Conservation (phyloP, 176 grass and related monocot genomes). For the Ensete ventricosum region DNA sequence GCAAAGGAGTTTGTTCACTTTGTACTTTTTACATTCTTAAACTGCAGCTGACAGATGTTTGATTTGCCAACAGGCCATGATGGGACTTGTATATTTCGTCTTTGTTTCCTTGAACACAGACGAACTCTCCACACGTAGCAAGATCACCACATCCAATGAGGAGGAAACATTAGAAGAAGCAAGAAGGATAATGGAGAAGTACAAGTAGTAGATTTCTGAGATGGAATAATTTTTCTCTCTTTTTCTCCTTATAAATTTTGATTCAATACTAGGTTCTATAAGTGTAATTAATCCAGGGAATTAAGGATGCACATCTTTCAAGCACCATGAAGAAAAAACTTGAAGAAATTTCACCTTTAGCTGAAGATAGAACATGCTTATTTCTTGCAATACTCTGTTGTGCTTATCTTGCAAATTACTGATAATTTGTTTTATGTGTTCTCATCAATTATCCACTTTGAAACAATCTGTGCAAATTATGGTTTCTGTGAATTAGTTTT, state of each 20-base stretch:
- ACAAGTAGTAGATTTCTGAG: constrained; percentile 36
- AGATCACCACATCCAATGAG: constrained; percentile 22
- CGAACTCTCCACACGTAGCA: constrained; percentile 33
- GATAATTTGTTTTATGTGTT: too few relatives aligned
- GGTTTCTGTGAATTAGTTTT: too few relatives aligned
- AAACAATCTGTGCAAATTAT: too few relatives aligned
- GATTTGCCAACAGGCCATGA: constrained; percentile 47
- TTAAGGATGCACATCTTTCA: background rate
- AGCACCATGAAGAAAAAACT: background rate
- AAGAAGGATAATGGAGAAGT: constrained; percentile 94
- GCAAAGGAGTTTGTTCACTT: background rate
- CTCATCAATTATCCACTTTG: too few relatives aligned
- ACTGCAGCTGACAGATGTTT: background rate
- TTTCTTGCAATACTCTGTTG: background rate
- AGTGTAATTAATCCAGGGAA: background rate
- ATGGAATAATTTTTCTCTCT: background rate
- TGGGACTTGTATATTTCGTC: constrained; percentile 75
- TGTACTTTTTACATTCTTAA: background rate
- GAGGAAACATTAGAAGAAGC: constrained; percentile 66
- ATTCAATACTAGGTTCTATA: background rate
- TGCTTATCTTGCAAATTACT: background rate
- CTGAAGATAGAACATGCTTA: background rate
- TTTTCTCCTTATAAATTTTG: background rate
- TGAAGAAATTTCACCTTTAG: background rate
- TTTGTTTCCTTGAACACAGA: constrained; percentile 72